These are phyloP conservation scores for Pseudocercospora eumusae DNA, from an alignment of 2,329 filamentous ascomycete genomes.

Conservation along the genomic window DNA sequence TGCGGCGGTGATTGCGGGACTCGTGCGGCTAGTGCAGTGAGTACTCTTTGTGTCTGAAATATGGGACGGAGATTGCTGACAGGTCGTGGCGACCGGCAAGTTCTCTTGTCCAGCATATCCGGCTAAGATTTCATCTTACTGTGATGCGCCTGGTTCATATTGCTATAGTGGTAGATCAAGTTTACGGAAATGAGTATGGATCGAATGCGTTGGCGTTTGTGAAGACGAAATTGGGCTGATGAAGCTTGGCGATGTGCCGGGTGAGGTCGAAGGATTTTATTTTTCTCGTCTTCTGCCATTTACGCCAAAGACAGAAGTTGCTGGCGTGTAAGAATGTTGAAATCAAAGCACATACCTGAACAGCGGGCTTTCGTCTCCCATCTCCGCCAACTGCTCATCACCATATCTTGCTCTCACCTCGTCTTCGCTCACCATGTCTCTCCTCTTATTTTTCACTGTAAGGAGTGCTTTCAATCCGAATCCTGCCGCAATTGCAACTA, in stretches of 20 bases:
- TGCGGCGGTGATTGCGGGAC: conserved; percentile 48
- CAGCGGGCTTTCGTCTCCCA: background rate
- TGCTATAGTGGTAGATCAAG: conserved; percentile 68
- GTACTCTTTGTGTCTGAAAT: conserved; percentile 33
- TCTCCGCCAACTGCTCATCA: background rate
- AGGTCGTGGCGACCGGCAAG: conserved; percentile 49
- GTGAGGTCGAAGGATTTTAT: too few species aligned
- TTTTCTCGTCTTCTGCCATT: background rate
- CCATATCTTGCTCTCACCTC: background rate
- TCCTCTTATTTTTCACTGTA: background rate
- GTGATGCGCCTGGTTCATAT: conserved; percentile 55
- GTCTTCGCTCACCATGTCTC: background rate
- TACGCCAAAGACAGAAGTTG: background rate
- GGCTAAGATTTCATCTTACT: conserved; percentile 64
- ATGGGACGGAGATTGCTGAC: conserved; percentile 3
- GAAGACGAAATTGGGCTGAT: conserved; percentile 50
- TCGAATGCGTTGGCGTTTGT: conserved; percentile 61
- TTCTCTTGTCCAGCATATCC: conserved; percentile 56
- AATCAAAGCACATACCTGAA: background rate
- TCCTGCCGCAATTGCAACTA: background rate
- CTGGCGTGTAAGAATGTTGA: background rate
- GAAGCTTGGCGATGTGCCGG: too few species aligned
- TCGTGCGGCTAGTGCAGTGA: conserved; percentile 60
- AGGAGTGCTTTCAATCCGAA: background rate
- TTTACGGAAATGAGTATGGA: conserved; percentile 64